Percentiles rank a stretch among this genome's conserved stretches.
phyloP scores from a whole-genome alignment of 257 asterid species.

The Ligustrum vulgare region DNA sequence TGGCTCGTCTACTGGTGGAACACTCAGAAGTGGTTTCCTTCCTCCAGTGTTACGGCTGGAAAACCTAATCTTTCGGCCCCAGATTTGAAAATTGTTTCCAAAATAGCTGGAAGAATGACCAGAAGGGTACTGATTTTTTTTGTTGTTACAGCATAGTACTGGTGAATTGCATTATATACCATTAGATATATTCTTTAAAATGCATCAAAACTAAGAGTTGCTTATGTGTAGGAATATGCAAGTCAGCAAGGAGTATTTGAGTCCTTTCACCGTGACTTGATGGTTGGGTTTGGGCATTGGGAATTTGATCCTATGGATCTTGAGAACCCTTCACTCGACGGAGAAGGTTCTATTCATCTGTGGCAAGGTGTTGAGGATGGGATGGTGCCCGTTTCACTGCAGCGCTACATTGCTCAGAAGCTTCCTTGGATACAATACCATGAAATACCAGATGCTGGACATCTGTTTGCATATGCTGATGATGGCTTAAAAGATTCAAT shows the following conservation, averaged over 20 bases:
- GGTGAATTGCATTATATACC: not conserved
- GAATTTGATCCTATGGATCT: conserved; percentile 74
- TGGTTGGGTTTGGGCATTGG: conserved; percentile 61
- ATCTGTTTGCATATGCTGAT: conserved; percentile 30
- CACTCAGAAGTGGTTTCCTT: conserved; percentile 67
- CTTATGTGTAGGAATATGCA: conserved; percentile 42
- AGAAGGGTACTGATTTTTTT: conserved; percentile 34
- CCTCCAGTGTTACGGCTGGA: conserved; percentile 55
- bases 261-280: conserved; percentile 69
- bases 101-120: conserved; percentile 5
- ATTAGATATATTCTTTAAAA: not conserved
- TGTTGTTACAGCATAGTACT: not conserved
- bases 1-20: conserved; percentile 83
- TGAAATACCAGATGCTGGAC: conserved; percentile 45
- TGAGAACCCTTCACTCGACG: conserved; percentile 41
- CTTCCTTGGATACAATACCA: conserved; percentile 64
- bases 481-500: conserved; percentile 38
- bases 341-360: conserved; percentile 59
- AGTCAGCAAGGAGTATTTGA: conserved; percentile 64
- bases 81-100: conserved; percentile 46
- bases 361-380: conserved; percentile 84
- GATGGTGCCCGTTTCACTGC: conserved; percentile 61
- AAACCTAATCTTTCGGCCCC: conserved; percentile 43
- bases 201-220: not conserved
- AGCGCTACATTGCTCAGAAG: conserved; percentile 50